These are phyloP conservation scores for Lupinus albus DNA, from an alignment of 306 rosid species.

Conservation along the genomic window DNA sequence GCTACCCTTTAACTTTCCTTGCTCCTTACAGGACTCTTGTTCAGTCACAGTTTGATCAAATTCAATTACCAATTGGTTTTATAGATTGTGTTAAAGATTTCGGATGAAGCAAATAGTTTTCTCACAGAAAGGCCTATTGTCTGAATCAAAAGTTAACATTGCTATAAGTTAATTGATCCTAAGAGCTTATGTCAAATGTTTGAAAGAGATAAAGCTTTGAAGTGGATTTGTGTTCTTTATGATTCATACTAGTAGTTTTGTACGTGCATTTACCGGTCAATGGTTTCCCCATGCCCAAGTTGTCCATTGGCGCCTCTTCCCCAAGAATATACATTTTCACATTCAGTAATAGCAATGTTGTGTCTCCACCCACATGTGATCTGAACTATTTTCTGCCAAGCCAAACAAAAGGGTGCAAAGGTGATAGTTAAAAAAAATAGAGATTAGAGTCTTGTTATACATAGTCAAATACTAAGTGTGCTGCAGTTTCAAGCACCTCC, in stretches of 20 bases:
- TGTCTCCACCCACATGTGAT: slow-evolving; percentile 95
- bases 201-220: slow-evolving; percentile 17
- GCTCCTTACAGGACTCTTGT: background rate
- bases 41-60: background rate
- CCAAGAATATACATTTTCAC: slow-evolving; percentile 83
- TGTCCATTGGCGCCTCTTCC: slow-evolving; percentile 99
- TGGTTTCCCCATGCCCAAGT: slow-evolving; percentile 84
- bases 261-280: slow-evolving; percentile 62
- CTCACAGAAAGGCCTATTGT: background rate
- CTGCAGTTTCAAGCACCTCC: slow-evolving; percentile 53
- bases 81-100: background rate
- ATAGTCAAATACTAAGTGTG: slow-evolving; percentile 18
- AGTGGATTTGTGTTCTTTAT: background rate
- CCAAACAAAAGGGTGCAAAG: slow-evolving; percentile 33
- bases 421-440: background rate
- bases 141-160: background rate
- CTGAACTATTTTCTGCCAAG: slow-evolving; percentile 68
- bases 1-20: background rate
- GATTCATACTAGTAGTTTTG: background rate
- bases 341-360: slow-evolving; percentile 76
- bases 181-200: background rate
- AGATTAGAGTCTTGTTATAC: slow-evolving; percentile 3
- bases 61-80: background rate
- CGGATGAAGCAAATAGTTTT: background rate
- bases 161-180: background rate